Conservation (phyloP, 306 rosid species). For the Quercus suber region DNA sequence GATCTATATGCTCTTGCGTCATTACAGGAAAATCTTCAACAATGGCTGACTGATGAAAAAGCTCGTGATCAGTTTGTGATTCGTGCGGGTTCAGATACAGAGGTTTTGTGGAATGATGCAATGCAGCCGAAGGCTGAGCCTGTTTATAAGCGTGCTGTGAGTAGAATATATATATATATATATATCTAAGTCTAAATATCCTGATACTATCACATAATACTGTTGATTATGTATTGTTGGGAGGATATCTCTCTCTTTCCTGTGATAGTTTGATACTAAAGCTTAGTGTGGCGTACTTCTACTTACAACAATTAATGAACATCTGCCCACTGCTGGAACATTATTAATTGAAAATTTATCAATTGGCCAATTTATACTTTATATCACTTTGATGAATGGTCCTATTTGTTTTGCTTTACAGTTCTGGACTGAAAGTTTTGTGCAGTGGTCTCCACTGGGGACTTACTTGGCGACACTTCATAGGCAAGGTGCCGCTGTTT, state of each 20-base stretch:
- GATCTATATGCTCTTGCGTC: background rate
- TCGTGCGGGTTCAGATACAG: slow-evolving; percentile 81
- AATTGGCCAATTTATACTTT: background rate
- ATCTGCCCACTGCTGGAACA: background rate
- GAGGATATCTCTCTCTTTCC: background rate
- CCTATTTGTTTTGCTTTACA: slow-evolving; percentile 26
- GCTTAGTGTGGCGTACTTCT: background rate
- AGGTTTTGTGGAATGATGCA: slow-evolving; percentile 89
- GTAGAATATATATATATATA: slow-evolving; percentile 17
- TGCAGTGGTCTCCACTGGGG: slow-evolving; percentile 86
- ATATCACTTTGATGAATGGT: background rate
- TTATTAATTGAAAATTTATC: background rate
- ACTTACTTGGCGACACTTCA: slow-evolving; percentile 88
- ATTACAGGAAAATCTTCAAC: slow-evolving; percentile 79
- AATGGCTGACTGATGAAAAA: slow-evolving; percentile 89
- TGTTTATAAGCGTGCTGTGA: slow-evolving; percentile 73
- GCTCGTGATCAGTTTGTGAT: slow-evolving; percentile 92
- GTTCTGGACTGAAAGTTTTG: slow-evolving; percentile 94
- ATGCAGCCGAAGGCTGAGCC: slow-evolving; percentile 74
- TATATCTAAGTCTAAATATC: background rate
- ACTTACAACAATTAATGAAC: background rate
- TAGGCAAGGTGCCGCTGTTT: slow-evolving; percentile 86
- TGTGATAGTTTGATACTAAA: background rate
- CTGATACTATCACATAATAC: background rate
- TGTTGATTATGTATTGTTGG: background rate